These are phyloP conservation scores for Metschnikowia anglica DNA, from an alignment of 805 yeast species.

Conservation along the genomic window DNA sequence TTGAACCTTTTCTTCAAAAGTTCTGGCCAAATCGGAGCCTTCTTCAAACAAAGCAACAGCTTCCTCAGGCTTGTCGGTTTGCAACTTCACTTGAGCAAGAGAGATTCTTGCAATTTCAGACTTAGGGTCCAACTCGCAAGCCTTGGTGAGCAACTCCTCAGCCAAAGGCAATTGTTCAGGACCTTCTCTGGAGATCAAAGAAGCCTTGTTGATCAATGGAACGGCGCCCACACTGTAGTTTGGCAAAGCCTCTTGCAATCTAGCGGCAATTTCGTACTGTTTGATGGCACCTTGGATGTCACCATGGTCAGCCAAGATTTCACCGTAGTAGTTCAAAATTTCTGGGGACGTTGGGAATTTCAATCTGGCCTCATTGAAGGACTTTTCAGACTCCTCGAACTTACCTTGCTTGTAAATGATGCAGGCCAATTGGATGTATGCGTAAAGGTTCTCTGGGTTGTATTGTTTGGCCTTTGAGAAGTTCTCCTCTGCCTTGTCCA, in stretches of 20 bases:
- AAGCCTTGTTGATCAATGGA: conserved; percentile 88
- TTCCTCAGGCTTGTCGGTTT: conserved; percentile 75
- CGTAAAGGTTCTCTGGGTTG: conserved; percentile 74
- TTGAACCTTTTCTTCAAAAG: conserved; percentile 82
- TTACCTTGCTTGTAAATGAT: conserved; percentile 78
- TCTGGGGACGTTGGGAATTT: conserved; percentile 86
- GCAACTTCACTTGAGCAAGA: conserved; percentile 88
- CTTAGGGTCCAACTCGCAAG: conserved; percentile 80
- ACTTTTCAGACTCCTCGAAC: conserved; percentile 56
- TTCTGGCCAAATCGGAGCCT: conserved; percentile 79
- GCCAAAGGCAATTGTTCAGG: conserved; percentile 53
- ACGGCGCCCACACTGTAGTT: conserved; percentile 80
- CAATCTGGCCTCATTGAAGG: conserved; percentile 66
- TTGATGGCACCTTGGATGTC: conserved; percentile 69
- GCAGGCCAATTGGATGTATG: conserved; percentile 92
- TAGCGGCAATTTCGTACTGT: conserved; percentile 83
- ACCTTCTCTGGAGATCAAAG: conserved; percentile 58
- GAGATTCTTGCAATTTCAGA: conserved; percentile 86
- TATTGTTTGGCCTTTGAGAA: conserved; percentile 73
- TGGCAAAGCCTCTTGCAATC: conserved; percentile 70
- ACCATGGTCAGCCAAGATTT: conserved; percentile 80
- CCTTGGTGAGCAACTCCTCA: conserved; percentile 64
- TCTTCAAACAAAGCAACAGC: conserved; percentile 82
- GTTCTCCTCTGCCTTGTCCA: conserved; percentile 66
- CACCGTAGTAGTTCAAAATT: conserved; percentile 94